Evolutionary conservation across 305 asterid genomes (phyloP).

Genomic region (Rubia tinctorum): DNA sequence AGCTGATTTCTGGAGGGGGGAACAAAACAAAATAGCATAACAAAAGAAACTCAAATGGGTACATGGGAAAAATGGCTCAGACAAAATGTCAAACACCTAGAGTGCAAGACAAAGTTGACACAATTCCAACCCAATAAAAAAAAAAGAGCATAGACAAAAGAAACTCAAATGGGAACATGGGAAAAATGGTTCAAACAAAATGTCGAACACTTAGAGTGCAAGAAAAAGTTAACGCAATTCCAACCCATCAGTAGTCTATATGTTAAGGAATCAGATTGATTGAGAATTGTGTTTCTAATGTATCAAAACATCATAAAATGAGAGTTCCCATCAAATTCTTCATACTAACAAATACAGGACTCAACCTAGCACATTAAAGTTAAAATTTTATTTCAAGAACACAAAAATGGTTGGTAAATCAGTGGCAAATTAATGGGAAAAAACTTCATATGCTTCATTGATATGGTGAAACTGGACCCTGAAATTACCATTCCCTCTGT

Average conservation of each 20-base stretch:
- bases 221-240: too few species aligned
- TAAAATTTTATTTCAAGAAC: background rate
- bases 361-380: background rate
- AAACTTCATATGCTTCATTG: constrained; percentile 89
- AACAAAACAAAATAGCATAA: too few species aligned
- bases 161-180: too few species aligned
- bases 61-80: too few species aligned
- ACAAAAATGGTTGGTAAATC: background rate
- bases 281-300: background rate
- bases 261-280: background rate
- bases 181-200: too few species aligned
- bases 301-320: background rate
- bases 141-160: too few species aligned
- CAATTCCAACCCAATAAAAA: too few species aligned
- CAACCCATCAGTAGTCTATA: background rate
- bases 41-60: too few species aligned
- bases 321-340: background rate
- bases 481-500: constrained; percentile 61
- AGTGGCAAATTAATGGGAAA: background rate
- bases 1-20: too few species aligned
- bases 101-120: too few species aligned
- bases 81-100: too few species aligned
- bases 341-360: background rate
- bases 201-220: too few species aligned
- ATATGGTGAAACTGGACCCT: constrained; percentile 66